Conservation (phyloP, 2,329 filamentous ascomycete genomes). For the Myriosclerotinia curreyana region DNA sequence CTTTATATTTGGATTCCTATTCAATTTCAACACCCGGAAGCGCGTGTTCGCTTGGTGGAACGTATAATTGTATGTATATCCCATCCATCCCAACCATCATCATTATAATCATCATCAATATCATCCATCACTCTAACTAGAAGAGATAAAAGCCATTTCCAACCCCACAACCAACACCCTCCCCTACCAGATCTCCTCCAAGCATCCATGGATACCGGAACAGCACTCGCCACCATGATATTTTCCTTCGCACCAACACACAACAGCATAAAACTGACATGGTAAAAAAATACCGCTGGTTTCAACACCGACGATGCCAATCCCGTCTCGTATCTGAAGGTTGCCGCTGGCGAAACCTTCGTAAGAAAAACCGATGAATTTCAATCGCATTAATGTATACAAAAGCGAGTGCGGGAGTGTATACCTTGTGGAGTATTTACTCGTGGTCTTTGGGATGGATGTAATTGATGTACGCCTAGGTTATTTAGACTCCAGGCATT, state of each 20-base stretch:
- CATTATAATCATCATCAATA: neutral
- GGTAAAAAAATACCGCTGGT: constrained; percentile 37
- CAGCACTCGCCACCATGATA: constrained; percentile 51
- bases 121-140: neutral
- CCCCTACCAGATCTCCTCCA: constrained; percentile 43
- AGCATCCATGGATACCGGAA: constrained; percentile 49
- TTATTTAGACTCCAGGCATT: no score
- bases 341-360: neutral
- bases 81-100: neutral
- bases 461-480: no score
- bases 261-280: constrained; percentile 43
- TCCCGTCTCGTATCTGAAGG: constrained; percentile 9
- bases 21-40: constrained; percentile 48
- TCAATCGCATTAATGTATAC: no score
- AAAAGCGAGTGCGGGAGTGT: no score
- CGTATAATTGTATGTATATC: constrained; percentile 38
- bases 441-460: no score
- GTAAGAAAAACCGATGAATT: neutral
- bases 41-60: constrained; percentile 50
- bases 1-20: constrained; percentile 48
- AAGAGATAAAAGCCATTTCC: constrained; percentile 50
- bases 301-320: constrained; percentile 5
- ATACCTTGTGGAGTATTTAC: no score
- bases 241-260: constrained; percentile 54
- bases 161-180: neutral